phyloP scores from a whole-genome alignment of 305 asterid species.

The Fraxinus paxiana region DNA sequence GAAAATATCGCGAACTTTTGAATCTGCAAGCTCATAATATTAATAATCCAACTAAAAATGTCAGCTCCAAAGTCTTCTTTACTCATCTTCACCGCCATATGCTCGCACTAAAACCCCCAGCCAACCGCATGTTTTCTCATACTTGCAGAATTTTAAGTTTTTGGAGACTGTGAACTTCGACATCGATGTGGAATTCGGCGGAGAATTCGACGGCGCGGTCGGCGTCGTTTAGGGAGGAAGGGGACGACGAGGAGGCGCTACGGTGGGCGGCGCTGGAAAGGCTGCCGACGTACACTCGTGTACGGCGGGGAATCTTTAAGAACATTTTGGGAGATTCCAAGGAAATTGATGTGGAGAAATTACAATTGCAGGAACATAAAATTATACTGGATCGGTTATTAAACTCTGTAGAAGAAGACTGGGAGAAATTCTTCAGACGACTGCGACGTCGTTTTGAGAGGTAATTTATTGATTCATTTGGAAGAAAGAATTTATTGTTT shows the following conservation, averaged over 20 bases:
- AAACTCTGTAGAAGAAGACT: conserved; percentile 63
- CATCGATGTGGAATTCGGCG: conserved; percentile 75
- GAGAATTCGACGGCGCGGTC: conserved; percentile 80
- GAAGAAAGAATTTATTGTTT: background rate
- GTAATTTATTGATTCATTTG: conserved; percentile 27
- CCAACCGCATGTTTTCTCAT: background rate
- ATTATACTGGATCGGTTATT: conserved; percentile 69
- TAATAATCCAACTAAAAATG: conserved; percentile 51
- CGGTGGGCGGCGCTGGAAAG: conserved; percentile 97
- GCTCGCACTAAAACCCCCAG: conserved; percentile 11
- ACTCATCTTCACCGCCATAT: conserved; percentile 28
- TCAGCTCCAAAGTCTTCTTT: conserved; percentile 36
- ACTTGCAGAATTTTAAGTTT: background rate
- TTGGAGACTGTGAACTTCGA: background rate
- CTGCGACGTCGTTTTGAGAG: conserved; percentile 79
- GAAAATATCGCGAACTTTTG: conserved; percentile 2
- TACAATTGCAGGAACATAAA: conserved; percentile 53
- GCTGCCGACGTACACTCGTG: conserved; percentile 83
- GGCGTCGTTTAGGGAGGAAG: conserved; percentile 80
- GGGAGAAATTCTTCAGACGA: conserved; percentile 76
- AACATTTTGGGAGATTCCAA: conserved; percentile 65
- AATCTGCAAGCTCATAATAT: conserved; percentile 11
- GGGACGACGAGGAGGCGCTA: conserved; percentile 89
- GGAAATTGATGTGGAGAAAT: conserved; percentile 65
- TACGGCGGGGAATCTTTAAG: conserved; percentile 70